These are phyloP conservation scores for Xylariomycetidae sp. DNA, from an alignment of 2,329 filamentous ascomycete genomes.

Conservation along the genomic window DNA sequence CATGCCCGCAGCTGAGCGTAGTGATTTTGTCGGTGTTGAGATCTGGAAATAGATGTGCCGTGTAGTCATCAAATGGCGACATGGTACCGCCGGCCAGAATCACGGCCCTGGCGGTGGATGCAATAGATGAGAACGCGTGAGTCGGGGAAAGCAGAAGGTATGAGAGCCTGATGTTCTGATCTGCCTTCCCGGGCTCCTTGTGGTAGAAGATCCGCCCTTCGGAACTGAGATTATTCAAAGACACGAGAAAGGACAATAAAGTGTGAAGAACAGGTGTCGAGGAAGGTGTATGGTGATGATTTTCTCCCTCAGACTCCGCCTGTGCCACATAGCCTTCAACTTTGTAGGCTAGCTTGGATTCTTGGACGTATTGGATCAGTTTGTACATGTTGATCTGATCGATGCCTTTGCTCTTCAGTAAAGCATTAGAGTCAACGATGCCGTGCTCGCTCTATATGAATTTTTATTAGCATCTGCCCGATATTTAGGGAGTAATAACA, in stretches of 20 bases:
- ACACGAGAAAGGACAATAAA: conserved; percentile 62
- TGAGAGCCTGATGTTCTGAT: conserved; percentile 58
- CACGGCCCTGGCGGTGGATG: conserved; percentile 77
- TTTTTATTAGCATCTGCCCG: conserved; percentile 12
- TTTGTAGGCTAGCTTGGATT: conserved; percentile 90
- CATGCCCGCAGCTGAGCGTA: conserved; percentile 89
- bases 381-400: conserved; percentile 96
- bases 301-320: conserved; percentile 41
- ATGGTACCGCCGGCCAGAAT: conserved; percentile 94
- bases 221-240: conserved; percentile 79
- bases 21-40: conserved; percentile 59
- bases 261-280: conserved; percentile 50
- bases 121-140: conserved; percentile 83
- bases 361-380: conserved; percentile 79
- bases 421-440: conserved; percentile 62
- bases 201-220: conserved; percentile 65
- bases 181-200: conserved; percentile 30
- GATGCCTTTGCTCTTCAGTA: conserved; percentile 79
- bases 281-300: conserved; percentile 28
- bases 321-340: conserved; percentile 81
- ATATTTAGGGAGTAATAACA: conserved; percentile 4
- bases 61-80: conserved; percentile 94
- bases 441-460: conserved; percentile 50
- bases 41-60: conserved; percentile 77
- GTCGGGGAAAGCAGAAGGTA: conserved; percentile 91